A percentile compares a stretch with the other conserved stretches of the same genome.
Conservation (phyloP, 306 rosid species). For the Oemleria cerasiformis region DNA sequence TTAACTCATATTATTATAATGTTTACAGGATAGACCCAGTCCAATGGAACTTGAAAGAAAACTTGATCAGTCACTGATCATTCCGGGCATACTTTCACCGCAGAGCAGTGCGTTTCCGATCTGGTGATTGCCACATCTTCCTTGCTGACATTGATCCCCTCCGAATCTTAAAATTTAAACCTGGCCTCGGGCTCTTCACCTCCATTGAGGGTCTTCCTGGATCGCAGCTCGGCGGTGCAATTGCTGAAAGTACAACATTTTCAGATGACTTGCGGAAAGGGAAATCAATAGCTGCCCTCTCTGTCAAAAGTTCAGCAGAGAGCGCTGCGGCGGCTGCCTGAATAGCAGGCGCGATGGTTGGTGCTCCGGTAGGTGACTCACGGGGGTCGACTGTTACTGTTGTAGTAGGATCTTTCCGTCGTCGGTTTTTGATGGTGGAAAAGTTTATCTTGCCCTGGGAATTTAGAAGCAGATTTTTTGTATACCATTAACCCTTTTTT, state of each 20-base stretch:
- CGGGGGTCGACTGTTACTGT: constrained; percentile 23
- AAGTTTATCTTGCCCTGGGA: constrained; percentile 8
- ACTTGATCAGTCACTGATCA: constrained; percentile 37
- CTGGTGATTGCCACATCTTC: constrained; percentile 1
- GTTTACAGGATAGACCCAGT: constrained; percentile 56
- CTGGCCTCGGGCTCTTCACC: constrained; percentile 35
- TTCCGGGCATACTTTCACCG: constrained; percentile 26
- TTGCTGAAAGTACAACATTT: constrained; percentile 16
- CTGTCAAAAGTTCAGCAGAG: constrained; percentile 15
- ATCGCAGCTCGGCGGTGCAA: constrained; percentile 13
- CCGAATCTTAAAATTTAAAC: constrained; percentile 31
- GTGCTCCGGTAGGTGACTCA: constrained; percentile 28
- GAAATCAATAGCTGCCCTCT: constrained; percentile 5
- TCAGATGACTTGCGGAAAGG: constrained; percentile 30
- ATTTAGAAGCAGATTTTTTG: constrained; percentile 37
- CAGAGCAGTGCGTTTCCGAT: constrained; percentile 12
- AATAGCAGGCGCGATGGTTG: constrained; percentile 10
- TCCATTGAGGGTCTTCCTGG: constrained; percentile 35
- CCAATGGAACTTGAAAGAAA: constrained; percentile 50
- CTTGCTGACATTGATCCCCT: not conserved
- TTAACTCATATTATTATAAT: not conserved
- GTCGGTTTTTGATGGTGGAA: constrained; percentile 12
- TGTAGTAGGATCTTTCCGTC: constrained; percentile 27
- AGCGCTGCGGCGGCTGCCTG: constrained; percentile 13
- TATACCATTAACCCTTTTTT: constrained; percentile 12